A percentile compares a stretch with the other conserved stretches of the same genome.
These are phyloP conservation scores for Vickermania ingenoplastis DNA, from an alignment of 208 protist genomes.

Conservation along the genomic window DNA sequence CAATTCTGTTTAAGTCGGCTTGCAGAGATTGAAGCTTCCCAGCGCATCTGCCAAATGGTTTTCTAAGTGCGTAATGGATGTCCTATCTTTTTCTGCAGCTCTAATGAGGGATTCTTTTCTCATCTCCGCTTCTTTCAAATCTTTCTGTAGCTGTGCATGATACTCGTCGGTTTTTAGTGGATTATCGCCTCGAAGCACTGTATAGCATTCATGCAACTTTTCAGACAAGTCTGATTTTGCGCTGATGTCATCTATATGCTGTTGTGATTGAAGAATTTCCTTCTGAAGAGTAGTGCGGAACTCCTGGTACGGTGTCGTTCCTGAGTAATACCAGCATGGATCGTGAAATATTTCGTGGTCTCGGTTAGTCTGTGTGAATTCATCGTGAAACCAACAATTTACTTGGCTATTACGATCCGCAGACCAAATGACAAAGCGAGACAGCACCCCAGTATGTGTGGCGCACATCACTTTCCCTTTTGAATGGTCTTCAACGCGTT, in stretches of 20 bases:
- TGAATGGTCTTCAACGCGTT: slow-evolving; percentile 42
- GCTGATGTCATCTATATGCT: background rate
- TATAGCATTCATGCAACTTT: background rate
- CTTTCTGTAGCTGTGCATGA: background rate
- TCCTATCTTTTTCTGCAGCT: background rate
- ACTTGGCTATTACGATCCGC: slow-evolving; percentile 45
- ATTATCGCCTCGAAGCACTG: background rate
- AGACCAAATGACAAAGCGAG: slow-evolving; percentile 79
- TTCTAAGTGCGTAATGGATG: background rate
- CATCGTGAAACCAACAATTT: slow-evolving; percentile 85
- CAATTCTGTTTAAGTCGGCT: background rate
- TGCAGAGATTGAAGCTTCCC: background rate
- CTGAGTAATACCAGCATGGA: slow-evolving; percentile 52
- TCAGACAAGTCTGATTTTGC: background rate
- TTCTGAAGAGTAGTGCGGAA: slow-evolving; percentile 26
- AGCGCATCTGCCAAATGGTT: background rate
- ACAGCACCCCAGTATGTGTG: slow-evolving; percentile 22
- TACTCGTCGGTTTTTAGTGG: background rate
- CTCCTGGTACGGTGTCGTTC: slow-evolving; percentile 74
- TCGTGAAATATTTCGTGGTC: slow-evolving; percentile 66
- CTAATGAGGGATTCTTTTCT: background rate
- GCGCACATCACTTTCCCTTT: slow-evolving; percentile 33
- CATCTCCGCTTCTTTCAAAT: background rate
- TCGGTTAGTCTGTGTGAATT: slow-evolving; percentile 40
- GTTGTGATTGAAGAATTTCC: background rate